Conservation (phyloP, 2,329 filamentous ascomycete species). For the Aspergillus bombycis region DNA sequence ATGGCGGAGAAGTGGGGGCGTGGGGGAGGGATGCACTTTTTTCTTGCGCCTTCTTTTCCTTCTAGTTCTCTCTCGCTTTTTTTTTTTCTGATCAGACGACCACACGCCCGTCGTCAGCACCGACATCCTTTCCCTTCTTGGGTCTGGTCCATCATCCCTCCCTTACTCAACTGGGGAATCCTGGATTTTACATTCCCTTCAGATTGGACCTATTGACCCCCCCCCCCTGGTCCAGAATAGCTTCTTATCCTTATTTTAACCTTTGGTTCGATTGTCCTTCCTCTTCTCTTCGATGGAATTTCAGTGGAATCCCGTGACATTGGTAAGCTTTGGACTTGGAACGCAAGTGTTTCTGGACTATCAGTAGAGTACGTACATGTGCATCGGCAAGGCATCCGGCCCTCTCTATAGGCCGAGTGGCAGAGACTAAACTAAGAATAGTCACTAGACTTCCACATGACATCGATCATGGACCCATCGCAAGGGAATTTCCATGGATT, state of each 20-base stretch:
- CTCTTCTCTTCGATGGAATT: neutral
- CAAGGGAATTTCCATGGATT: constrained; percentile 16
- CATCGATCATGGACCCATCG: constrained; percentile 20
- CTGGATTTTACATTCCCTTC: constrained; percentile 6
- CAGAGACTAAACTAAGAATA: constrained; percentile 17
- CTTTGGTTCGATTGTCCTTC: neutral
- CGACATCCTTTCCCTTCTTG: constrained; percentile 18
- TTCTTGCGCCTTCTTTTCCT: constrained; percentile 8
- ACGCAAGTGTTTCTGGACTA: neutral
- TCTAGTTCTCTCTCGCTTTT: constrained; percentile 11
- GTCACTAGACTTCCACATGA: constrained; percentile 21
- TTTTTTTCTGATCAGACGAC: constrained; percentile 32
- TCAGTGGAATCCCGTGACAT: neutral
- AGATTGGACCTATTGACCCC: neutral
- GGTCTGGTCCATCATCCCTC: constrained; percentile 3
- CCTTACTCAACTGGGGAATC: constrained; percentile 11
- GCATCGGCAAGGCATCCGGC: constrained; percentile 17
- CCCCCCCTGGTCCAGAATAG: neutral
- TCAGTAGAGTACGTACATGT: neutral
- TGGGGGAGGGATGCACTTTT: constrained; percentile 23
- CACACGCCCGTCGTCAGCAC: constrained; percentile 20
- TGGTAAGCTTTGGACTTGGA: neutral
- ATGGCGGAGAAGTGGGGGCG: constrained; percentile 33
- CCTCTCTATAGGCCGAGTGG: constrained; percentile 8
- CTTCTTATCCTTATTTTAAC: constrained; percentile 1